These are phyloP conservation scores for Ocimum tenuiflorum DNA, from an alignment of 257 asterid species.

Conservation along the genomic window DNA sequence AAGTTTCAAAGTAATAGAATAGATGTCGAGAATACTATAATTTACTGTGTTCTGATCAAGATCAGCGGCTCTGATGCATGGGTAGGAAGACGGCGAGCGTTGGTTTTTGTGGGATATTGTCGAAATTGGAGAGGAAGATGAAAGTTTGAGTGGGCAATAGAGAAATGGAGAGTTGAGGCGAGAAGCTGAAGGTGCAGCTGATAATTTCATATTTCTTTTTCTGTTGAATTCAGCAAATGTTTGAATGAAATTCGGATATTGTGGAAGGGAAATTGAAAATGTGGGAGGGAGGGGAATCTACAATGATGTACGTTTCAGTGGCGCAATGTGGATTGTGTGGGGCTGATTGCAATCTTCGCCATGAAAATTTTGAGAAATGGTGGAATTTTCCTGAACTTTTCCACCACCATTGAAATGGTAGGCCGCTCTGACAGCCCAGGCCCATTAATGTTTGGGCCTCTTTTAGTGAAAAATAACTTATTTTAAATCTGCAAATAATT, in stretches of 20 bases:
- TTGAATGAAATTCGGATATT: not conserved
- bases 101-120: conserved; percentile 31
- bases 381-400: not conserved
- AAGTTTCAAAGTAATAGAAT: not conserved
- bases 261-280: not conserved
- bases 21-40: not conserved
- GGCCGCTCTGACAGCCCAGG: not conserved
- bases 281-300: conserved; percentile 11
- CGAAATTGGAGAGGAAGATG: conserved; percentile 29
- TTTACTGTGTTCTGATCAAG: conserved; percentile 84
- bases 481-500: too few species aligned
- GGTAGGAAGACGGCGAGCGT: conserved; percentile 45
- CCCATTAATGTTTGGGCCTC: not conserved
- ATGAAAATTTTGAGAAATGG: not conserved
- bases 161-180: conserved; percentile 57
- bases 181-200: conserved; percentile 45
- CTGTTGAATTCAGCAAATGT: not conserved
- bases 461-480: too few species aligned
- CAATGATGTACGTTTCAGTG: conserved; percentile 22
- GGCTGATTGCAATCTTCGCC: conserved; percentile 36
- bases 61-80: conserved; percentile 70
- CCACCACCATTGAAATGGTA: not conserved
- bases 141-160: conserved; percentile 43
- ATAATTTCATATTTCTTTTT: conserved; percentile 29
- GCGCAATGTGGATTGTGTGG: conserved; percentile 42